Evolutionary conservation across 2,329 filamentous ascomycete genomes (phyloP).

Genomic region (Pestalotiopsis sp.): DNA sequence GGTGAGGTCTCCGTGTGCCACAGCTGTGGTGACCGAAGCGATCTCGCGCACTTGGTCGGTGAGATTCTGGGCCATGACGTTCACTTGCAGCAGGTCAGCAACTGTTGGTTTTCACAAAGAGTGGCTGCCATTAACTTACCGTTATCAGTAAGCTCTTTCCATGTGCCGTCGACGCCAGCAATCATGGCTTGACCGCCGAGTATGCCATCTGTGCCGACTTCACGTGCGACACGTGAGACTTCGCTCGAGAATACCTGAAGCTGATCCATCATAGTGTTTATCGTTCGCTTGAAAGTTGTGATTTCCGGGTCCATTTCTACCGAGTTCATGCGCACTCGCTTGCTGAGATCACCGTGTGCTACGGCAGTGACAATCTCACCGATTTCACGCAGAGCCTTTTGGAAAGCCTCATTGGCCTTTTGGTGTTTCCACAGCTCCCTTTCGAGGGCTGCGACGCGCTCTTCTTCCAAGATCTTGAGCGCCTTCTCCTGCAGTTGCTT

Average conservation of each 20-base stretch:
- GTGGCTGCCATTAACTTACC: constrained; percentile 42
- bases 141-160: constrained; percentile 94
- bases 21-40: constrained; percentile 80
- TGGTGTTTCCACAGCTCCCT: constrained; percentile 95
- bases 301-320: constrained; percentile 99
- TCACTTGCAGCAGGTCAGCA: constrained; percentile 52
- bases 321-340: constrained; percentile 93
- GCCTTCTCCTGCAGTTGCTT: constrained; percentile 83
- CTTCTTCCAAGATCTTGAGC: constrained; percentile 79
- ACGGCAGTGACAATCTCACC: constrained; percentile 97
- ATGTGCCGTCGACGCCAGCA: constrained; percentile 91
- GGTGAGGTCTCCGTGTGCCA: constrained; percentile 80
- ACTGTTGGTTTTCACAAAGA: constrained; percentile 19
- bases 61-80: constrained; percentile 82
- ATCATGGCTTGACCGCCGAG: constrained; percentile 93
- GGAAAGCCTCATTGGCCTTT: constrained; percentile 97
- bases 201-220: constrained; percentile 94
- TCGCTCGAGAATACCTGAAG: constrained; percentile 95
- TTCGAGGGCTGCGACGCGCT: constrained; percentile 87
- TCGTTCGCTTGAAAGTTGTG: constrained; percentile 94
- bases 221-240: constrained; percentile 89
- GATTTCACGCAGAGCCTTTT: constrained; percentile 94
- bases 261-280: constrained; percentile 99
- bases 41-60: constrained; percentile 86
- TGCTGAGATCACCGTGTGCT: constrained; percentile 91